phyloP scores from a whole-genome alignment of 2,329 filamentous ascomycete genomes.

The Claviceps purpurea region DNA sequence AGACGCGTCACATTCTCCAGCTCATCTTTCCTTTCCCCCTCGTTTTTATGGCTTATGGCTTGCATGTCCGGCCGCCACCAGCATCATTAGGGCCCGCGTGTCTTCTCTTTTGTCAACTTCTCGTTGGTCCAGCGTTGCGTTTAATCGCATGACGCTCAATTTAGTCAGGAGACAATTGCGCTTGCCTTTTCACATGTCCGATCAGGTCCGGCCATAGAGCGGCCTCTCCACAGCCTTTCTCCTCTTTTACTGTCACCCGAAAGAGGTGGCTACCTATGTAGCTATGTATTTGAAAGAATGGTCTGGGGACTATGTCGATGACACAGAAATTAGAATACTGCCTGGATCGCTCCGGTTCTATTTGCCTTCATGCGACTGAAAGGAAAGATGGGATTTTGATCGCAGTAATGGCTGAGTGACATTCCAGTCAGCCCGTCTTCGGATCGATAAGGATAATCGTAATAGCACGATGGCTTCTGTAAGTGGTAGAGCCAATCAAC shows the following conservation, averaged over 20 bases:
- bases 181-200: slow-evolving; percentile 1
- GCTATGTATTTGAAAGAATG: too few relatives aligned
- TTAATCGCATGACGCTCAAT: background rate
- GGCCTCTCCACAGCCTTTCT: background rate
- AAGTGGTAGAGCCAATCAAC: background rate
- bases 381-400: too few relatives aligned
- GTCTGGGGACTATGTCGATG: too few relatives aligned
- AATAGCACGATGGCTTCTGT: too few relatives aligned
- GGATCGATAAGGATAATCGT: too few relatives aligned
- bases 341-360: too few relatives aligned
- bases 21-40: background rate
- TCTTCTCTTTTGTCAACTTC: background rate
- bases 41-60: background rate
- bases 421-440: too few relatives aligned
- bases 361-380: too few relatives aligned
- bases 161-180: background rate
- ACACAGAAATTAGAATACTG: too few relatives aligned
- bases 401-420: too few relatives aligned
- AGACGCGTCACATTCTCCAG: background rate
- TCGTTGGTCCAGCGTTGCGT: slow-evolving; percentile 1
- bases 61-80: background rate
- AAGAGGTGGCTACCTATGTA: too few relatives aligned
- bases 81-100: background rate
- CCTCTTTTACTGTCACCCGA: background rate
- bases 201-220: background rate